Base-by-base conservation (phyloP, 805 yeast species). In the Tetrapisispora fleetii region DNA sequence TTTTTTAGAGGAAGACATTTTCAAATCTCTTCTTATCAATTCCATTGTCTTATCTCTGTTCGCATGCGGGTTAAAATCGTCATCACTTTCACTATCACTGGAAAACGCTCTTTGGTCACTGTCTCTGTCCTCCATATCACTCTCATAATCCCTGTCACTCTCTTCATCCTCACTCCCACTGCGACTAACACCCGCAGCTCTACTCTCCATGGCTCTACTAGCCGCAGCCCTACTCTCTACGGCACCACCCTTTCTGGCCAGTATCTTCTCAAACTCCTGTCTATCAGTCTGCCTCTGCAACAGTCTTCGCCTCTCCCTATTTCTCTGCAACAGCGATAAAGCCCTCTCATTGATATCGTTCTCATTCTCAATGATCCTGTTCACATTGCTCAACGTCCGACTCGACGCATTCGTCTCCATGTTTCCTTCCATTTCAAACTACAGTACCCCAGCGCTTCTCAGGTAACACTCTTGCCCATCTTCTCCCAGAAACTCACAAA, bases 301-400 rank as follows among this genome's bases (percentile, higher is more conserved):
- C 37, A 59, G 30, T 18, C 51, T 52, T 42, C 65, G 54, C 16
- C 65, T 58, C 44, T 58, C 60, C 43, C 67, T 54, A 17, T 61
- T 64, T 40, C 65, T 55, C 43, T 62, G 63, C 28, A 64, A 47
- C 21, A 64, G 48, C 14, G 54, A 51, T 22, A 57, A 44, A 3
- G 68, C 68, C 40, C 67, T 51, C 40, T 56, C 62, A 43, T 64
- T 63, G 21, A 64, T 62, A 9, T 55, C 50, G n/a, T 59, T 58
- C 16, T 52, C 50, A 19, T 57, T 58, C 9, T 51, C 49, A 21
- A 51, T 45, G 11, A 56, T 45, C 33, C 60, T 45, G 35, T 54
- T 54, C 10, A 55, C 52, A 39, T 53, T 55, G 32, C 53, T 54
- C 49, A 57, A 42, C 10, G 58, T 47, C 43, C 63, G 52, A 9